These are phyloP conservation scores for Suillus alpinus DNA, from an alignment of 768 basidiomycete genomes.

Conservation along the genomic window DNA sequence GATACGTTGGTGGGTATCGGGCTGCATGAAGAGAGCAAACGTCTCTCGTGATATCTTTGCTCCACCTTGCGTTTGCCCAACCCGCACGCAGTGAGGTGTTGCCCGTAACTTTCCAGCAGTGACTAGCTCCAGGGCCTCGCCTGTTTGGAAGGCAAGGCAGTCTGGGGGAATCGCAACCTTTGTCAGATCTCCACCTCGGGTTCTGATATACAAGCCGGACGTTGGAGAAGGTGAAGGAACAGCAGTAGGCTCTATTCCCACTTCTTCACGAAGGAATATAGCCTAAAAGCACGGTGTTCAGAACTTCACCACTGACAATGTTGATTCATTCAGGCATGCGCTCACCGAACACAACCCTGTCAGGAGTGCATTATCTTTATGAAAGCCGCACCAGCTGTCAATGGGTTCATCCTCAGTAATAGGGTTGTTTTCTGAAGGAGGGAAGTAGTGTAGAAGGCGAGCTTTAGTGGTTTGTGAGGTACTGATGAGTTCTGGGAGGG, in stretches of 20 bases:
- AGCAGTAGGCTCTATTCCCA: constrained; percentile 37
- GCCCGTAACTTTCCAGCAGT: constrained; percentile 80
- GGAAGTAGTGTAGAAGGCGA: constrained; percentile 94
- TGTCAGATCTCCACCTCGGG: constrained; percentile 70
- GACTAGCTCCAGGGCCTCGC: constrained; percentile 90
- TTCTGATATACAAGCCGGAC: constrained; percentile 90
- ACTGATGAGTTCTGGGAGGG: constrained; percentile 68
- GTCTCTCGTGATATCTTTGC: constrained; percentile 77
- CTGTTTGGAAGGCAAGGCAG: constrained; percentile 94
- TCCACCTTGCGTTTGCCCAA: constrained; percentile 45
- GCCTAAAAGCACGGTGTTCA: constrained; percentile 47
- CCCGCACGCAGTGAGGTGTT: constrained; percentile 92
- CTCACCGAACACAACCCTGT: constrained; percentile 90
- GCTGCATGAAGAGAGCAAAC: constrained; percentile 87
- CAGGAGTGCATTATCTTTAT: constrained; percentile 86
- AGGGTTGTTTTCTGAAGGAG: constrained; percentile 47
- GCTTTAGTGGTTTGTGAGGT: constrained; percentile 86
- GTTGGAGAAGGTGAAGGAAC: constrained; percentile 68
- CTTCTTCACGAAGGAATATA: constrained; percentile 68
- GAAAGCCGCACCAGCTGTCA: constrained; percentile 94
- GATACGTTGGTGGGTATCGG: constrained; percentile 75
- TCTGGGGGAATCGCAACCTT: constrained; percentile 85
- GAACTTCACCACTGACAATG: constrained; percentile 1
- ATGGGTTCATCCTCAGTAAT: constrained; percentile 57
- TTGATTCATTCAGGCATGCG: constrained; percentile 3